These are phyloP conservation scores for Tuber indicum DNA, from an alignment of 495 filamentous ascomycete genomes.

Conservation along the genomic window DNA sequence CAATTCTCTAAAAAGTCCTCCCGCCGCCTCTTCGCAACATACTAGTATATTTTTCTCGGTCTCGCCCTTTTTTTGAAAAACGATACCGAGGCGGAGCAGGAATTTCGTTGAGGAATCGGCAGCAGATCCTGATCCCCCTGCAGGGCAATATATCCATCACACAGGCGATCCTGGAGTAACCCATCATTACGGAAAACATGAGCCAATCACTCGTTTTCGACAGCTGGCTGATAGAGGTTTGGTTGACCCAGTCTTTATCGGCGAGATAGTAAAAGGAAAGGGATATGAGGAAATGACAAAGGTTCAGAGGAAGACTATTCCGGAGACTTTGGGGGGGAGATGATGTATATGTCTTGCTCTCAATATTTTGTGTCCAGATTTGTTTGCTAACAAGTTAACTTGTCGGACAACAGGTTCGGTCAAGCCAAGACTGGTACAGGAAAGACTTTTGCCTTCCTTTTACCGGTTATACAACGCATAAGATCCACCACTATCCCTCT, in stretches of 20 bases:
- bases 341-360: conserved; percentile 64
- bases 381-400: conserved; percentile 26
- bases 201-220: conserved; percentile 57
- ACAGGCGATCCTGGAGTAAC: conserved; percentile 14
- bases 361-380: conserved; percentile 20
- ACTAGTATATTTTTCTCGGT: conserved; percentile 42
- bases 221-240: conserved; percentile 58
- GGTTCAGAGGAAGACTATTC: conserved; percentile 80
- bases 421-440: conserved; percentile 85
- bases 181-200: conserved; percentile 21
- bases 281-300: conserved; percentile 79
- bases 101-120: conserved; percentile 8
- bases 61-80: conserved; percentile 39
- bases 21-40: conserved; percentile 20
- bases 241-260: conserved; percentile 59
- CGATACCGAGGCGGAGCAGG: conserved; percentile 18
- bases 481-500: conserved; percentile 44
- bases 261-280: conserved; percentile 67
- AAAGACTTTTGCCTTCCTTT: conserved; percentile 77
- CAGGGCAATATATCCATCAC: conserved; percentile 23
- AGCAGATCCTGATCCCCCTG: conserved; percentile 28
- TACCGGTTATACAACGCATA: conserved; percentile 69
- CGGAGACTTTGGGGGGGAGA: conserved; percentile 64
- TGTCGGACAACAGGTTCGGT: conserved; percentile 58
- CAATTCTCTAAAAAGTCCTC: conserved; percentile 29